Evolutionary conservation across 1,284 basidiomycete genomes (phyloP).

Genomic region (Leccinum pachyderme): DNA sequence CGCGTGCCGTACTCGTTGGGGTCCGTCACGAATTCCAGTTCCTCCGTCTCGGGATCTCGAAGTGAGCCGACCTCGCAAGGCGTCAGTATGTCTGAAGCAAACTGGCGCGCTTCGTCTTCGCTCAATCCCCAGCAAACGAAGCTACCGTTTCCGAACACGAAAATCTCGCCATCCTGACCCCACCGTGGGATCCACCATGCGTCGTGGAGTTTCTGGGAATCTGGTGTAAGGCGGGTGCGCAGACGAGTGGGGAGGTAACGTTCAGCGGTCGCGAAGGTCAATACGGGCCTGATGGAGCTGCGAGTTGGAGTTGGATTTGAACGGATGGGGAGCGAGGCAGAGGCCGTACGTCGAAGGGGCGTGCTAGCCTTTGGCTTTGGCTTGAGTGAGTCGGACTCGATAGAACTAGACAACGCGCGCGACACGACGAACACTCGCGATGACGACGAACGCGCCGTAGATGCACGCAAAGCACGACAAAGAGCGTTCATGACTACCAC

Average conservation of each 20-base stretch:
- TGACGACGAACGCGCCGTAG: background rate
- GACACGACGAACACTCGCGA: background rate
- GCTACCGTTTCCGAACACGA: slow-evolving; percentile 82
- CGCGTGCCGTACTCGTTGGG: slow-evolving; percentile 57
- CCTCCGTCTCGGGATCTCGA: slow-evolving; percentile 78
- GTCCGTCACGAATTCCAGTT: slow-evolving; percentile 88
- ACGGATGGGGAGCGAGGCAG: slow-evolving; percentile 74
- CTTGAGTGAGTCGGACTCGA: slow-evolving; percentile 35
- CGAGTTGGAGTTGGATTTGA: slow-evolving; percentile 77
- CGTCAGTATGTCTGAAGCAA: slow-evolving; percentile 63
- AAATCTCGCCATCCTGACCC: slow-evolving; percentile 80
- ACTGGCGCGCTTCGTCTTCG: slow-evolving; percentile 74
- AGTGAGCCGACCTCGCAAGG: slow-evolving; percentile 61
- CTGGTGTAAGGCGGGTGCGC: slow-evolving; percentile 48
- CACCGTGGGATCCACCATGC: slow-evolving; percentile 78
- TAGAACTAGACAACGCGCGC: slow-evolving; percentile 17
- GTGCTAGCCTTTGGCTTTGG: slow-evolving; percentile 74
- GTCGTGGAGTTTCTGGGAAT: slow-evolving; percentile 62
- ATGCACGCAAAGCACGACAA: slow-evolving; percentile 8
- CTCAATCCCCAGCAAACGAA: slow-evolving; percentile 87
- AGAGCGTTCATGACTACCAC: slow-evolving; percentile 18
- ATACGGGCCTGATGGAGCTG: slow-evolving; percentile 68
- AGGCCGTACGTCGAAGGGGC: slow-evolving; percentile 64
- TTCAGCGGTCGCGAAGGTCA: slow-evolving; percentile 76
- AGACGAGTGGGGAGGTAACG: slow-evolving; percentile 64